Evolutionary conservation across 2,329 filamentous ascomycete species (phyloP).

Genomic region (Sporothrix schenckii): DNA sequence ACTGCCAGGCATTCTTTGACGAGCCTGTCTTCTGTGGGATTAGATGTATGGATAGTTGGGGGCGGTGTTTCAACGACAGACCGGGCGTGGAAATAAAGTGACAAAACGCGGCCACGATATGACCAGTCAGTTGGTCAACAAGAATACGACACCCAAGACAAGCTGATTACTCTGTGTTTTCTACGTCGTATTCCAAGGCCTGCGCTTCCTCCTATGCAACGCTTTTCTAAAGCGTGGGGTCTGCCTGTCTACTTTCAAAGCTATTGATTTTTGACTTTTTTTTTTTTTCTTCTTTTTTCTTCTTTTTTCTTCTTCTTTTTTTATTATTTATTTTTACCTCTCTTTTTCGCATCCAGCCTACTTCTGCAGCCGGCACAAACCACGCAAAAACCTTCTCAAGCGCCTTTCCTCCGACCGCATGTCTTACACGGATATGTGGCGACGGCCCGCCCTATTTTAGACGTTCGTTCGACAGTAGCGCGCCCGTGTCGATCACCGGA

Average conservation of each 20-base stretch:
- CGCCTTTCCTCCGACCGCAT: neutral
- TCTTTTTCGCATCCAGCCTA: neutral
- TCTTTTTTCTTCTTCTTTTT: too few relatives aligned
- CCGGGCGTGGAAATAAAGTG: neutral
- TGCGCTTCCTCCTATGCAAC: conserved; percentile 19
- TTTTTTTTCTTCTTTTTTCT: too few relatives aligned
- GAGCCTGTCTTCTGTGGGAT: neutral
- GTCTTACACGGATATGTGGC: neutral
- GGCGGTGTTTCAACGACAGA: conserved; percentile 6
- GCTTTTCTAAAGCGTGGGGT: conserved; percentile 9
- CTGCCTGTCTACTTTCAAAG: too few relatives aligned
- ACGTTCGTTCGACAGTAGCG: neutral
- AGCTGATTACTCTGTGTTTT: too few relatives aligned
- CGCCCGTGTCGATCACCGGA: neutral
- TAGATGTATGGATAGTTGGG: neutral
- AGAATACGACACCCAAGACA: neutral
- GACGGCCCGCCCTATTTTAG: neutral
- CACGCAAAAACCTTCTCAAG: conserved; percentile 24
- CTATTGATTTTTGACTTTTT: too few relatives aligned
- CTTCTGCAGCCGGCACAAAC: conserved; percentile 4
- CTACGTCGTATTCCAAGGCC: neutral
- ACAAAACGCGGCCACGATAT: conserved; percentile 2
- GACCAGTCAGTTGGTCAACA: neutral
- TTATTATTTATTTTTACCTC: too few relatives aligned
- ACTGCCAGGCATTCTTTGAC: neutral